These are phyloP conservation scores for Metschnikowia lachancei DNA, from an alignment of 805 yeast genomes.

Conservation along the genomic window DNA sequence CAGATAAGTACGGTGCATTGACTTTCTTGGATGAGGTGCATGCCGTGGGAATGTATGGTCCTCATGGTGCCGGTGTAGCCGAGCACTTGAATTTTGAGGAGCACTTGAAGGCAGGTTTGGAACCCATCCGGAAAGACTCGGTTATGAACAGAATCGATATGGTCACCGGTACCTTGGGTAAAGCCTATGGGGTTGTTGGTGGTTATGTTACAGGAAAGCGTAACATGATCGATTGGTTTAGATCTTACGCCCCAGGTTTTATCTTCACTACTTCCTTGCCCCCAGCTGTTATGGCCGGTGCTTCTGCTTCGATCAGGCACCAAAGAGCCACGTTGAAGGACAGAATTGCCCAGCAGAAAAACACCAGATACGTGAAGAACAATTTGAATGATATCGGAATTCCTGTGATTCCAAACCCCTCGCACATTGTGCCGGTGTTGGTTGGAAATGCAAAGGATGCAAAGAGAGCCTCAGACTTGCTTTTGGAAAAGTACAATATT, in stretches of 20 bases:
- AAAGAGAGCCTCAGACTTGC: constrained; percentile 83
- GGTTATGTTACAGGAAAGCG: constrained; percentile 93
- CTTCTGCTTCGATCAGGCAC: constrained; percentile 79
- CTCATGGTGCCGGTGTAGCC: constrained; percentile 99
- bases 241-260: constrained; percentile 96
- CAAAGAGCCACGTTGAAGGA: constrained; percentile 75
- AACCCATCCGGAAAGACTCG: constrained; percentile 40
- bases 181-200: constrained; percentile 95
- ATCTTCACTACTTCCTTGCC: constrained; percentile 96
- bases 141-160: constrained; percentile 90
- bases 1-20: constrained; percentile 95
- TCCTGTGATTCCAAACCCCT: constrained; percentile 96
- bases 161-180: constrained; percentile 96
- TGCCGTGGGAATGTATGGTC: constrained; percentile 98
- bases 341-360: constrained; percentile 79
- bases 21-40: constrained; percentile 98
- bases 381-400: constrained; percentile 68
- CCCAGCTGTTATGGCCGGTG: constrained; percentile 97
- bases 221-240: constrained; percentile 85
- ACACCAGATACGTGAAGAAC: constrained; percentile 80
- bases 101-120: constrained; percentile 67
- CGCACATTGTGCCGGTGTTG: constrained; percentile 93
- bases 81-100: constrained; percentile 90
- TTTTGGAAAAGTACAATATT: constrained; percentile 78
- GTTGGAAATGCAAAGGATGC: constrained; percentile 95